Base-by-base conservation (phyloP, 2,329 filamentous ascomycete species). In the Trichoderma endophyticum region DNA sequence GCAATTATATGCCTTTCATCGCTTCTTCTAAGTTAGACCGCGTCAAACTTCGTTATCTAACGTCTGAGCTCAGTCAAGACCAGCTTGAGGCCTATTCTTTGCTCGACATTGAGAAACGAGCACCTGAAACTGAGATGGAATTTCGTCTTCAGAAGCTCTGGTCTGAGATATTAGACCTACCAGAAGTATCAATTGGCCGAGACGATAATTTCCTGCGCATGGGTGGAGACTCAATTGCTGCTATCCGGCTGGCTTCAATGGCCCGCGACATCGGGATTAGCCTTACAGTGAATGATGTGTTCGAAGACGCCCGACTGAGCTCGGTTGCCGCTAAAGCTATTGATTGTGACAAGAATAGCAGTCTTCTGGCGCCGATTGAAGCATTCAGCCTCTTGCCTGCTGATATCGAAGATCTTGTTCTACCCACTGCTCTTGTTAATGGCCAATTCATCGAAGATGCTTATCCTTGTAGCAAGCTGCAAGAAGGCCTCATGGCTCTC, bases 1-100 rank as follows among this genome's bases (percentile, higher is more conserved):
- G 84, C 5, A 73, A 76, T 0, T 73, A 77, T n/a, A 83, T 85
- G 78, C 83, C 83, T 12, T 12, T 72, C 0, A 72, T 56, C 0
- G 28, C 48, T 2, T 70, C 74, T 7, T 69, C 65, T 1, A 75
- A 75, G 28, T 18, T 71, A 3, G 71, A 75, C 18, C 61, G 71
- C 6, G 61, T 48, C 5, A 43, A 39, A 30, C 70, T 75, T 48
- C 66, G 66, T 6, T 3, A 34, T 12, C 3, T 66, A 43, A 64
- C 59, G 24, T 3, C 59, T 24, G 36, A 63, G 15, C 70, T 72
- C 3, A 56, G 32, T 18, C 63, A 72, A 57, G 66, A 32, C 0
- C 28, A 43, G 18, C 7, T 59, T 2, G 57, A 26, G 8, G 3
- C 18, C 0, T 72, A 39, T 61, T 73, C 9, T 2, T 34, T 69